A percentile compares a stretch with the other conserved stretches of the same genome.
These are phyloP conservation scores for Phytophthora boehmeriae DNA, from an alignment of 352 stramenopile genomes.

Conservation along the genomic window DNA sequence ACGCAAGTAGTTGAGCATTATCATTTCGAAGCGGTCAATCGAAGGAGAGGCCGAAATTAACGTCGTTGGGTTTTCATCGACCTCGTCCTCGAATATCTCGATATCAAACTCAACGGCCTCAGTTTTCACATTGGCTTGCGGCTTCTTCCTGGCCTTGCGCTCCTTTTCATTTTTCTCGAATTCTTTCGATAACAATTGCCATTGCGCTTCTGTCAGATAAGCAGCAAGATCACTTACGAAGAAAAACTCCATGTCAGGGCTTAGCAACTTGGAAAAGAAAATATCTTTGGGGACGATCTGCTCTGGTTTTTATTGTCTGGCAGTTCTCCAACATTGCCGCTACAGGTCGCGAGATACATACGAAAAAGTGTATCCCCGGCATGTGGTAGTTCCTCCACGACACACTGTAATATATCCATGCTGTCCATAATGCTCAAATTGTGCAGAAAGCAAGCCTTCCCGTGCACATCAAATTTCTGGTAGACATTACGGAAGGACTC, in stretches of 20 bases:
- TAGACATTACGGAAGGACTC: conserved; percentile 78
- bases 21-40: conserved; percentile 64
- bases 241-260: conserved; percentile 71
- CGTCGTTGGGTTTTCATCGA: conserved; percentile 11
- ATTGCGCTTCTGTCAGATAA: conserved; percentile 70
- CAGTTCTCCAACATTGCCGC: conserved; percentile 26
- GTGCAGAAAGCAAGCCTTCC: conserved; percentile 66
- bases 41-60: conserved; percentile 19
- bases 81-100: conserved; percentile 27
- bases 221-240: conserved; percentile 67
- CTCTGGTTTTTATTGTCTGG: conserved; percentile 9
- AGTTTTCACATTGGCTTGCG: conserved; percentile 13
- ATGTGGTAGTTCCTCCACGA: conserved; percentile 60
- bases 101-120: conserved; percentile 12
- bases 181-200: conserved; percentile 64
- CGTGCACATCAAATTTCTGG: conserved; percentile 62
- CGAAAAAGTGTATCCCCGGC: conserved; percentile 65
- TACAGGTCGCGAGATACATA: conserved; percentile 60
- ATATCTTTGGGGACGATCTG: conserved; percentile 39
- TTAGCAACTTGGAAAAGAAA: conserved; percentile 65
- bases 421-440: conserved; percentile 61
- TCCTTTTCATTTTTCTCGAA: conserved; percentile 60
- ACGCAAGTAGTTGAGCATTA: conserved; percentile 66
- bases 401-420: conserved; percentile 56
- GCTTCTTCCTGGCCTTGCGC: conserved; percentile 34